Evolutionary conservation across 2,329 filamentous ascomycete genomes (phyloP), one percentile per base, ranked within the genome.

Genomic region (Monilinia polystroma): DNA sequence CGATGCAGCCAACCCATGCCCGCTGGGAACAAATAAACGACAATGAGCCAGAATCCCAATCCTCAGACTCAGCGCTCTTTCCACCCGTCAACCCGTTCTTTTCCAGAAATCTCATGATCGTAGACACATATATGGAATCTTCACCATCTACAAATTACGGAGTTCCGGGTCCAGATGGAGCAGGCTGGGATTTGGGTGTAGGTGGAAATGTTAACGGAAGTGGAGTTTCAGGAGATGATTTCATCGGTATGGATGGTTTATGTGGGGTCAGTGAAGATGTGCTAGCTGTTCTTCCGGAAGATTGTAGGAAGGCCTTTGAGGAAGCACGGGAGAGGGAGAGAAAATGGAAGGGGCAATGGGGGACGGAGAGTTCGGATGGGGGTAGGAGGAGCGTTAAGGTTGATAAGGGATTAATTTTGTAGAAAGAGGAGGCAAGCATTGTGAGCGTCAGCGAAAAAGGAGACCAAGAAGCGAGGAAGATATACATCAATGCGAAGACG

Each of bases 1-100:
- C 85, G 74, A 96, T 93, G 85, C 95, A 99, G 77, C 92, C 95
- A 3, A 95, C 92, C 2, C 91, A 92, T 72, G 92, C 88, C 12
- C 88, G 89, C 68, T 93, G 93, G 81, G 91, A 95, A 78, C 87
- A 90, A 68, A 82, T 96, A 2, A 77, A 84, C 16, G 77, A 80
- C 51, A 70, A 71, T 56, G 70, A 72, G 20, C 63, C 72, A 47
- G 53, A 53, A 18, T 26, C 49, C 16, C 12, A 35, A 12, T 54
- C 57, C 8, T 14, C 49, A 45, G 67, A 67, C 64, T 32, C 63
- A 76, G 78, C 79, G 41, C 81, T 82, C 38, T 87, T 89, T 73
- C 74, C 81, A 23, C 77, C 80, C 45, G 81, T 89, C 18, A 83
- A 85, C n/a, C 78, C 82, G 0, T 78, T 85, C 60, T 81, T 88